Evolutionary conservation across 176 grass and related monocot genomes (phyloP).

Genomic region (Phragmites australis): DNA sequence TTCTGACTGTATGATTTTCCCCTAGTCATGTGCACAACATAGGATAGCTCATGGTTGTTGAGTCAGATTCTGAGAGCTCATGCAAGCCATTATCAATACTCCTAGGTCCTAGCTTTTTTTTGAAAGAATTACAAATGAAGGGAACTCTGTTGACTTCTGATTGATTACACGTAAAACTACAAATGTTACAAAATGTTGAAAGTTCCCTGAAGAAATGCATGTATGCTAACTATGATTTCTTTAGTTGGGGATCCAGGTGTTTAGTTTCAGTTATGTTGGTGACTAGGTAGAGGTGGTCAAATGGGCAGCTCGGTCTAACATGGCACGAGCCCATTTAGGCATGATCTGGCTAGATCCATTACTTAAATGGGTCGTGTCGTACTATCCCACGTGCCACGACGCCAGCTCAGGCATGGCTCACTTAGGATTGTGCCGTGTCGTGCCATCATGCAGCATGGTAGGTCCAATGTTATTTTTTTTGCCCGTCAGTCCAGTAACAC

Average conservation of each 20-base stretch:
- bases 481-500: too few relatives aligned
- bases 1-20: background rate
- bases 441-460: too few relatives aligned
- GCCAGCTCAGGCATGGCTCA: too few relatives aligned
- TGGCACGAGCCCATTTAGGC: too few relatives aligned
- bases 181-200: background rate
- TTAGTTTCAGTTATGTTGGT: background rate
- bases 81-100: background rate
- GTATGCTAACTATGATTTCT: background rate
- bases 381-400: too few relatives aligned
- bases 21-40: background rate
- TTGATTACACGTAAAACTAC: background rate
- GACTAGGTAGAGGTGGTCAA: too few relatives aligned
- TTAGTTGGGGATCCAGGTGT: background rate
- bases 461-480: too few relatives aligned
- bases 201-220: background rate
- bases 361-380: too few relatives aligned
- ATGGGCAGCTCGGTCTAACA: too few relatives aligned
- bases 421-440: too few relatives aligned
- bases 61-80: background rate
- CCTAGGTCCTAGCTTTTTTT: background rate
- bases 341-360: too few relatives aligned
- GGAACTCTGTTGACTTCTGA: background rate
- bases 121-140: background rate
- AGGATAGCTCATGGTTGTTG: background rate